Base-by-base conservation (phyloP, 805 yeast species). In the Hanseniaspora mollemarum region DNA sequence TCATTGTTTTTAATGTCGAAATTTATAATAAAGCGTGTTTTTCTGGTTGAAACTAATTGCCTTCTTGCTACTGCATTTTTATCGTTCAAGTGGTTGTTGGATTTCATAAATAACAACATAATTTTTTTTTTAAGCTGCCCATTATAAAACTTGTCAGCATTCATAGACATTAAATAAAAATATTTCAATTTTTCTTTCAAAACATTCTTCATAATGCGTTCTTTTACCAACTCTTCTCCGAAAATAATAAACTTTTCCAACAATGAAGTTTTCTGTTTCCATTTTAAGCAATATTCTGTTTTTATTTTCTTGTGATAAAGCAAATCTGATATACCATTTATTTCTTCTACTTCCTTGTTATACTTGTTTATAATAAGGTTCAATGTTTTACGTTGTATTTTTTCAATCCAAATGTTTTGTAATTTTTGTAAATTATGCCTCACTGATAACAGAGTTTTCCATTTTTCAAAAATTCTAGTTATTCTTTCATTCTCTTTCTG, bases 151-250 rank as follows among this genome's bases (percentile, higher is more conserved):
- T 9, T 12, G 10, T 21, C 12, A 2, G 49, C 49, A 13, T 9
- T 19, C 8, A 26, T 26, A 16, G 9, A 5, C 4, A 16, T n/a
- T 16, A 19, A 8, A 6, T 25, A 7, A 12, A 25, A 7, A 13
- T 2, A 3, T 8, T 12, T 9, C 36, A 39, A 21, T 8, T 46
- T 38, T 16, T 18, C 9, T 8, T 3, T 4, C 3, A 39, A 21
- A 10, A 24, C 10, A 10, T 3, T 26, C 21, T 48, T 48, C 10
- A 37, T 25, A 25, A 25, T 2, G 18, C 45, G 16, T 40, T 48
- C 51, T 32, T 32, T 48, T 10, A 48, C 31, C 13, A 48, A 33
- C 22, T 48, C 51, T 4, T 48, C 25, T 6, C 51, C 51, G 33
- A 40, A 48, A 19, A 19, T 4, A 8, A 8, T 16, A 25, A 32